Base-by-base conservation (phyloP, 1,139 yeast genomes). In the Pichia sp. region DNA sequence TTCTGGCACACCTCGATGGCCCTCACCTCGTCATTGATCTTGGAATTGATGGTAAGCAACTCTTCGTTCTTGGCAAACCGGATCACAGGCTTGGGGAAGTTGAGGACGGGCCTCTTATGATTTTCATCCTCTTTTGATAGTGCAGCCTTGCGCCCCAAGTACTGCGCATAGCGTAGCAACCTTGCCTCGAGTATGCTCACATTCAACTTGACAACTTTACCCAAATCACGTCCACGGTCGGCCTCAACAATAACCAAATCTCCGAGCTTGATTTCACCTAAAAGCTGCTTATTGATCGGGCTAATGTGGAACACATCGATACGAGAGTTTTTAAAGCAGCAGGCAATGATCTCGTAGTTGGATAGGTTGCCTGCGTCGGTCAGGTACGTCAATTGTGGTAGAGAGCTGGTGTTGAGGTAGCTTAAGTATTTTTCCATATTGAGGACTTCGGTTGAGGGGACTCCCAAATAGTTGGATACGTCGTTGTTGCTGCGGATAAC, bases 201-300 rank as follows among this genome's bases (percentile, higher is more conserved):
- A 58, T 80, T 77, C 60, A 87, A 77, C 61, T 83, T 84, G 40
- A 85, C 80, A 46, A 93, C 83, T 64, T 84, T 81, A 29, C 97
- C 98, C 60, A 93, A 74, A 72, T 93, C 99, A 52, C 87, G 78
- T 45, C 99, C 99, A 51, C 99, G 78, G 68, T 93, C 99, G n/a
- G 98, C 99, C 69, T 93, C 98, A 42, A 92, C 97, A 61, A 92
- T 85, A 14, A 93, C 97, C 67, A 91, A 78, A 68, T 91, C 97
- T 31, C 88, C 87, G 17, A 81, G 72, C 49, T 78, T 74, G 55
- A 90, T 76, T 46, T 71, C 73, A 52, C 86, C 73, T 58, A 81
- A 81, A 27, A 85, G 74, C 29, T 61, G 58, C 41, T 59, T 63
- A 40, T 58, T 57, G n/a, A 61, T 63, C 6, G 58, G 50, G 3